phyloP scores from a whole-genome alignment of 345 rosid genomes.

The Rubroshorea leprosula region DNA sequence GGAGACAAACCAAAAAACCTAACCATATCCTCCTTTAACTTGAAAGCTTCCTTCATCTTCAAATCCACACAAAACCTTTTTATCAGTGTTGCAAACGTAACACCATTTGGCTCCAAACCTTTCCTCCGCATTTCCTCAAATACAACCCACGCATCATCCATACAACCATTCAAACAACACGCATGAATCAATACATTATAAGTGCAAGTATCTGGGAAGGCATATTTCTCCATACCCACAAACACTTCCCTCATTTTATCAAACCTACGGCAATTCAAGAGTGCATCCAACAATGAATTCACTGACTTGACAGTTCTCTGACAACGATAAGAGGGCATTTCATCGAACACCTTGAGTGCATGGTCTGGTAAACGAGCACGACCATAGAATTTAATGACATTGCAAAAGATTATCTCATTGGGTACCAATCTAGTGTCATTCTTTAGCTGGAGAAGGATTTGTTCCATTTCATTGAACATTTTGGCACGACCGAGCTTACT shows the following conservation, averaged over 20 bases:
- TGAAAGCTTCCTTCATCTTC: constrained; percentile 55
- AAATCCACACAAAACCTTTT: constrained; percentile 41
- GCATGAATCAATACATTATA: constrained; percentile 59
- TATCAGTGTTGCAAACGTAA: constrained; percentile 58
- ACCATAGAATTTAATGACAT: constrained; percentile 47
- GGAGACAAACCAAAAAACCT: constrained; percentile 34
- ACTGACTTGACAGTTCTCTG: constrained; percentile 46
- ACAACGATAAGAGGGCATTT: constrained; percentile 59
- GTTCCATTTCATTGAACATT: constrained; percentile 63
- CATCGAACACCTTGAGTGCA: constrained; percentile 57
- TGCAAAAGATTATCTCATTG: constrained; percentile 58
- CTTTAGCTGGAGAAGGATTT: constrained; percentile 54
- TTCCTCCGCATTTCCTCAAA: constrained; percentile 62
- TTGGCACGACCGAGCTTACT: constrained; percentile 73
- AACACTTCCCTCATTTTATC: constrained; percentile 38
- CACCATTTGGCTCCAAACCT: constrained; percentile 37
- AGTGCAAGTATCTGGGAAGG: constrained; percentile 62
- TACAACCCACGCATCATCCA: constrained; percentile 46
- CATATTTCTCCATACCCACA: constrained; percentile 29
- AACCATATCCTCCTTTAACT: constrained; percentile 60
- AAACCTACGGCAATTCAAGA: constrained; percentile 37
- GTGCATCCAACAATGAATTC: constrained; percentile 52
- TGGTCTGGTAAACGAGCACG: constrained; percentile 39
- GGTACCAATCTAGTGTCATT: constrained; percentile 40
- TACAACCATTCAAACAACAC: constrained; percentile 26